These are phyloP conservation scores for Coprinopsis strossmayeri DNA, from an alignment of 768 basidiomycete genomes.

Conservation along the genomic window DNA sequence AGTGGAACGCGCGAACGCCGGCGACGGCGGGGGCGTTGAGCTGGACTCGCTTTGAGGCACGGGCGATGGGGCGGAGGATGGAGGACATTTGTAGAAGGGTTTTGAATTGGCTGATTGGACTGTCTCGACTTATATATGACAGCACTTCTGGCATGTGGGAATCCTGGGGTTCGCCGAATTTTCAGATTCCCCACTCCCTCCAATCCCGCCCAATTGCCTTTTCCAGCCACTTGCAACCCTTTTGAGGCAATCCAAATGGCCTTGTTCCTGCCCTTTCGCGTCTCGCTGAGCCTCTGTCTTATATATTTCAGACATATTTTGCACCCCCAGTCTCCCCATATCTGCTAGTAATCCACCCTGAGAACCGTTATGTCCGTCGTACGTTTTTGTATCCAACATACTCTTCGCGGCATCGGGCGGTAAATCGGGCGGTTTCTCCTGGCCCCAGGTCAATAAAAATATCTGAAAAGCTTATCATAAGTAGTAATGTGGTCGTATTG, in stretches of 20 bases:
- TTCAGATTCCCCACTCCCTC: no score
- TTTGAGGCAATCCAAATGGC: no score
- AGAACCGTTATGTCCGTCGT: slow-evolving; percentile 1
- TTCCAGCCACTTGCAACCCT: neutral
- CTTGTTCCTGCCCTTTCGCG: neutral
- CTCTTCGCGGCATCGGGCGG: no score
- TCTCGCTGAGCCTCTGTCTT: neutral
- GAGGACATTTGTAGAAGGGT: slow-evolving; percentile 22
- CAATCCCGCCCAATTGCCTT: no score
- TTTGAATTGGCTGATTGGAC: slow-evolving; percentile 9
- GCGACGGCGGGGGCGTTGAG: slow-evolving; percentile 16
- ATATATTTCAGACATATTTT: neutral
- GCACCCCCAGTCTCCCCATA: no score
- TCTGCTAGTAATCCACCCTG: no score
- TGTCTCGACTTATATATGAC: slow-evolving; percentile 3
- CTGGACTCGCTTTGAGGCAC: slow-evolving; percentile 16
- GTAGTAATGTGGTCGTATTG: no score
- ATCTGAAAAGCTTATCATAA: no score
- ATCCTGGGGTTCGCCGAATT: no score
- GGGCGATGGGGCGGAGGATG: slow-evolving; percentile 21
- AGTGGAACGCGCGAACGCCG: slow-evolving; percentile 51
- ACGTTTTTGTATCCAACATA: neutral
- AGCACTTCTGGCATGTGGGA: slow-evolving; percentile 17
- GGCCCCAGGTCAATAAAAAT: no score
- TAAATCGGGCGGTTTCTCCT: no score